Percentiles rank a stretch among this genome's conserved stretches.
Evolutionary conservation across 2,329 filamentous ascomycete species (phyloP).

Genomic region (Claviceps maximensis): DNA sequence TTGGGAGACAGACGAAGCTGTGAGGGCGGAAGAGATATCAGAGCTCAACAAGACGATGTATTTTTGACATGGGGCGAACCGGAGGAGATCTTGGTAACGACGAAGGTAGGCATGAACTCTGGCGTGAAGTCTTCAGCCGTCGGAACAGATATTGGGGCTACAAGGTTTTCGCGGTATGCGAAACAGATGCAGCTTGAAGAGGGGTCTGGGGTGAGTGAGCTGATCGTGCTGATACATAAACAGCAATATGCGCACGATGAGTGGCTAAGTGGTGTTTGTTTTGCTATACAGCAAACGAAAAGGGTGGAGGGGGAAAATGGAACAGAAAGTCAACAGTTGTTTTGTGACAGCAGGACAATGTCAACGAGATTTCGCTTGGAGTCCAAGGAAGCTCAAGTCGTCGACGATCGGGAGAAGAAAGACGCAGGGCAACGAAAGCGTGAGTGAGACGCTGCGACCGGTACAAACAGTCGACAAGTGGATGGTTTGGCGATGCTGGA

Average conservation of each 20-base stretch:
- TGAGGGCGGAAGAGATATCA: conserved; percentile 34
- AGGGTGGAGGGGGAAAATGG: neutral
- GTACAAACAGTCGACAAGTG: conserved; percentile 7
- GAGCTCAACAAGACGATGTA: conserved; percentile 38
- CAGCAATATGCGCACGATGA: conserved; percentile 33
- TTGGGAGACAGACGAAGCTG: conserved; percentile 17
- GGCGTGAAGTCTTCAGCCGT: conserved; percentile 58
- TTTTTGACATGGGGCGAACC: conserved; percentile 43
- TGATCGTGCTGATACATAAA: conserved; percentile 98
- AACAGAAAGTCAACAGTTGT: neutral
- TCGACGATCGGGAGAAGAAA: neutral
- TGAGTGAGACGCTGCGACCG: conserved; percentile 10
- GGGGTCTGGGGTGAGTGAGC: conserved; percentile 86
- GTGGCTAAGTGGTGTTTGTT: conserved; percentile 17
- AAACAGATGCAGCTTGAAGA: conserved; percentile 94
- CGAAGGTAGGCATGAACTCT: conserved; percentile 46
- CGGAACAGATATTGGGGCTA: conserved; percentile 78
- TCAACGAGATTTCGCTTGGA: neutral
- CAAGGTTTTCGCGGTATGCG: conserved; percentile 89
- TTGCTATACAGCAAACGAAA: conserved; percentile 2
- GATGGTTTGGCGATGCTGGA: neutral
- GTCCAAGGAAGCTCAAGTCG: neutral
- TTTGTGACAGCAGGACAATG: neutral
- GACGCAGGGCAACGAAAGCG: neutral
- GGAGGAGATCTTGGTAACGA: conserved; percentile 31